A percentile compares a stretch with the other conserved stretches of the same genome.
Evolutionary conservation across 768 basidiomycete genomes (phyloP).

Genomic region (Phlegmacium glaucopus): DNA sequence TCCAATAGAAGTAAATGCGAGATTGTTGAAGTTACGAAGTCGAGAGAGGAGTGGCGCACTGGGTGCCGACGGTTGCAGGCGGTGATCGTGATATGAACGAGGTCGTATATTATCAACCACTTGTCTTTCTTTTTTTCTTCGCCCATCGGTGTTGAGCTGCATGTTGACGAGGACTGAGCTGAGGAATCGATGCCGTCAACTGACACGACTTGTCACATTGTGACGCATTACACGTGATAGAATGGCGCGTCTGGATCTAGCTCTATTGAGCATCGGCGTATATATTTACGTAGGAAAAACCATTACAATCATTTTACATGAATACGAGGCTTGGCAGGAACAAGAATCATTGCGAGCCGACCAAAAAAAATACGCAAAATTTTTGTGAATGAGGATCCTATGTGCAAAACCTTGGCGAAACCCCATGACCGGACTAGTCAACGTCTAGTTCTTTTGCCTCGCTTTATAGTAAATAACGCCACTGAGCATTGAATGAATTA

Average conservation of each 20-base stretch:
- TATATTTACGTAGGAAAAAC: no score
- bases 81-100: background rate
- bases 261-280: no score
- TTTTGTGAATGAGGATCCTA: no score
- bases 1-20: conserved; percentile 16
- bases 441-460: conserved; percentile 2
- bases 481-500: background rate
- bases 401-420: no score
- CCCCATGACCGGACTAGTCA: background rate
- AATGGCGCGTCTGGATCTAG: no score
- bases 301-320: no score
- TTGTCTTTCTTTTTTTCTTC: no score
- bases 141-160: background rate
- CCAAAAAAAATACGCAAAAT: no score
- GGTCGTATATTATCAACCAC: background rate
- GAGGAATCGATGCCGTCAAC: background rate
- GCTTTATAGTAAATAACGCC: background rate
- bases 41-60: conserved; percentile 13
- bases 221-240: background rate
- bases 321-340: no score
- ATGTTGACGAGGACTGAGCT: background rate
- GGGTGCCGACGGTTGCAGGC: background rate
- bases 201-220: background rate
- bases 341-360: no score
- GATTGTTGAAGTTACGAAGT: conserved; percentile 19